phyloP scores from a whole-genome alignment of 768 basidiomycete genomes.

The Sutorius australiensis region DNA sequence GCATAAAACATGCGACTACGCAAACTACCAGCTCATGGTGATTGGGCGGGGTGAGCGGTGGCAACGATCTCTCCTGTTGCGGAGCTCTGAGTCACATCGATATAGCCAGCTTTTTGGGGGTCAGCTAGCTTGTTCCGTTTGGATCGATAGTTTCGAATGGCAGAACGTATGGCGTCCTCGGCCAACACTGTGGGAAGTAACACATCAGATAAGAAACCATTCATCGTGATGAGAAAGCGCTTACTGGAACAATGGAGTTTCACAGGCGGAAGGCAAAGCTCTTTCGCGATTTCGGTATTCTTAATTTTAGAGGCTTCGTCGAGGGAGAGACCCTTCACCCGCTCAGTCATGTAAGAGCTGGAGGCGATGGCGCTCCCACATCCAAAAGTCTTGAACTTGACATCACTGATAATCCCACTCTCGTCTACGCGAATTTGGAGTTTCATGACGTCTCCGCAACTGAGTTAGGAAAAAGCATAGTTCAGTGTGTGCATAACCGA shows the following conservation, averaged over 20 bases:
- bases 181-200: constrained; percentile 69
- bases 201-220: constrained; percentile 20
- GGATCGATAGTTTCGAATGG: constrained; percentile 91
- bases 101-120: constrained; percentile 58
- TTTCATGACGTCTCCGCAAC: constrained; percentile 99
- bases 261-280: constrained; percentile 91
- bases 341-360: constrained; percentile 98
- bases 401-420: constrained; percentile 91
- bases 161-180: constrained; percentile 97
- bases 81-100: constrained; percentile 63
- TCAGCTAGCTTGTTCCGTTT: constrained; percentile 62
- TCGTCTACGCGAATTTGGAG: constrained; percentile 97
- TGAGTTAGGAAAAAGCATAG: constrained; percentile 29
- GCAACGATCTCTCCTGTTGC: constrained; percentile 52
- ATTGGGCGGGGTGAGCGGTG: constrained; percentile 44
- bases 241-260: constrained; percentile 92
- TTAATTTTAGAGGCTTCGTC: constrained; percentile 96
- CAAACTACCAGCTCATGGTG: constrained; percentile 5
- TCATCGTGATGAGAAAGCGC: constrained; percentile 26
- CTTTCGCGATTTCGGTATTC: constrained; percentile 99
- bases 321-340: constrained; percentile 89
- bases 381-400: constrained; percentile 99
- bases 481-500: constrained; percentile 14
- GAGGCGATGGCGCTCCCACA: constrained; percentile 98
- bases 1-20: neutral